Evolutionary conservation across 495 filamentous ascomycete genomes (phyloP).

Genomic region (Talaromyces nanjingensis): DNA sequence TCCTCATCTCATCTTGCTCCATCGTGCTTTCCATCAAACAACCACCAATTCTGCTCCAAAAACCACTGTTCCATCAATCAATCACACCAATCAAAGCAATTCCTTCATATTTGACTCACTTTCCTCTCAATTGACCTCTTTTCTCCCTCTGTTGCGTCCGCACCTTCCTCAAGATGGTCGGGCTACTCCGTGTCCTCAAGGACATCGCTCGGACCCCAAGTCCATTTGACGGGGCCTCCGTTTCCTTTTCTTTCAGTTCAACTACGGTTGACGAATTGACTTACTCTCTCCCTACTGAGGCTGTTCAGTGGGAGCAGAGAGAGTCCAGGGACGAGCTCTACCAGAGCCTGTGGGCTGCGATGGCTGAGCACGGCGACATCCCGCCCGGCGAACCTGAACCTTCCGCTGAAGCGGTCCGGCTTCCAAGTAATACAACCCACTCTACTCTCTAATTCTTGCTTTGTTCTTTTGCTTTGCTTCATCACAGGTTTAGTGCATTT

Average conservation of each 20-base stretch:
- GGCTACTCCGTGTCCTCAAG: neutral
- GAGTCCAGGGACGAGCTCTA: neutral
- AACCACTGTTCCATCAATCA: neutral
- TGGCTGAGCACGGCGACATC: neutral
- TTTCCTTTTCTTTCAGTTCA: neutral
- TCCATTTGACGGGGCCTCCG: neutral
- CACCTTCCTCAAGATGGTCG: neutral
- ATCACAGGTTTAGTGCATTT: neutral
- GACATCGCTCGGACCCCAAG: neutral
- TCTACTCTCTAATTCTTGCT: neutral
- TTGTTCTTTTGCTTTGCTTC: neutral
- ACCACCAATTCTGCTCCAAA: neutral
- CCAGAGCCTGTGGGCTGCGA: neutral
- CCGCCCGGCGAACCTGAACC: neutral
- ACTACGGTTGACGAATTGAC: neutral
- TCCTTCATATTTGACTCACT: conserved; percentile 9
- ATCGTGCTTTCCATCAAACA: neutral
- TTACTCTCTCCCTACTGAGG: neutral
- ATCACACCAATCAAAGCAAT: neutral
- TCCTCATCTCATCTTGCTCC: neutral
- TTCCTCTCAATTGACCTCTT: conserved; percentile 7
- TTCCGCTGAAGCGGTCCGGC: neutral
- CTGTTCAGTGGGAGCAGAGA: neutral
- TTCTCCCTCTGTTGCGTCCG: neutral
- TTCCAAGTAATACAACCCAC: neutral